These are phyloP conservation scores for Venturia nashicola DNA, from an alignment of 2,329 filamentous ascomycete genomes.

Conservation along the genomic window DNA sequence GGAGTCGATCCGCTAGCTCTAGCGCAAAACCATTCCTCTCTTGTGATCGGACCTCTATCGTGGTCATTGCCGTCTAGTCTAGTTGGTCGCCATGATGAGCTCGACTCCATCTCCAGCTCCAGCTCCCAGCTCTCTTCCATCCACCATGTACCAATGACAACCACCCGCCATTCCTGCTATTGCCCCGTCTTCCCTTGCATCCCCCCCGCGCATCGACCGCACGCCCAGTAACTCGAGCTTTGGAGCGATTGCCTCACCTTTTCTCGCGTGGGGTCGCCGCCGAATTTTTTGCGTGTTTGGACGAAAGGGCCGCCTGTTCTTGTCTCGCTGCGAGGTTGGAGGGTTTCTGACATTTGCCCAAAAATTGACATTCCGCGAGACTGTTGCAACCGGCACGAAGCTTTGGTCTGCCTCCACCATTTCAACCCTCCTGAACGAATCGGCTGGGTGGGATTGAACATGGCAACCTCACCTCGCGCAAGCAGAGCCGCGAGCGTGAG, in stretches of 20 bases:
- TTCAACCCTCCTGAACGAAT: not conserved
- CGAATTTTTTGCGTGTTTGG: not conserved
- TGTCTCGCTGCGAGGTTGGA: not conserved
- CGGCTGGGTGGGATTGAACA: not conserved
- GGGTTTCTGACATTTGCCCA: not conserved
- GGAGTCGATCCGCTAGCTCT: not conserved
- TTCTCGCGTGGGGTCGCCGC: not conserved
- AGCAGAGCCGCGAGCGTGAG: constrained; percentile 38
- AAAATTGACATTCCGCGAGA: not conserved
- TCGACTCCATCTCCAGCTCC: not conserved
- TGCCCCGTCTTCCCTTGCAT: not conserved
- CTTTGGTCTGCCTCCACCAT: not conserved
- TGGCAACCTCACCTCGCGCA: constrained; percentile 21
- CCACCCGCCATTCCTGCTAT: not conserved
- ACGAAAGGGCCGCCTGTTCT: not conserved
- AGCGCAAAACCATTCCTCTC: not conserved
- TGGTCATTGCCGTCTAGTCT: not conserved
- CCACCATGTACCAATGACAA: not conserved
- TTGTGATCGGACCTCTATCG: not conserved
- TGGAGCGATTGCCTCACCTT: not conserved
- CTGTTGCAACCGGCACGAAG: not conserved
- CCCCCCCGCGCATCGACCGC: not conserved
- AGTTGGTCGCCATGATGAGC: not conserved
- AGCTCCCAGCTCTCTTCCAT: not conserved
- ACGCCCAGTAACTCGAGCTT: not conserved